phyloP scores from a whole-genome alignment of 768 basidiomycete species.

The Gyrodon lividus region DNA sequence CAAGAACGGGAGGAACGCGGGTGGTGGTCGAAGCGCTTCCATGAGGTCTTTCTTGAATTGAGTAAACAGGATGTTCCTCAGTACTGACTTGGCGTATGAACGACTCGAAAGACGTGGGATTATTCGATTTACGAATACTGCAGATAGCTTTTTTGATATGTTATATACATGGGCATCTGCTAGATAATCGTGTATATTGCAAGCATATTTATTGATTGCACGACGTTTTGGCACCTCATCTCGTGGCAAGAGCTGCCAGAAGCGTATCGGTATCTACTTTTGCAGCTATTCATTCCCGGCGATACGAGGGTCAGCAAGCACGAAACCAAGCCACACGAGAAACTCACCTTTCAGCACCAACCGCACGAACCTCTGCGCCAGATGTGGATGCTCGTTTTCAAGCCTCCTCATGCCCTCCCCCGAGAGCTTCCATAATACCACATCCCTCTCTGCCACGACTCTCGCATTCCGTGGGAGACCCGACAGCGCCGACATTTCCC shows the following conservation, averaged over 20 bases:
- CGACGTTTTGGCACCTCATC: conserved; percentile 11
- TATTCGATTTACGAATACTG: background rate
- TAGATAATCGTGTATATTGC: conserved; percentile 4
- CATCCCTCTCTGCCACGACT: conserved; percentile 75
- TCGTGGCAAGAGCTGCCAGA: conserved; percentile 52
- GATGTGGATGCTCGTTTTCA: conserved; percentile 63
- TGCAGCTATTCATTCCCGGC: conserved; percentile 43
- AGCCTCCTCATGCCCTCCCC: conserved; percentile 54
- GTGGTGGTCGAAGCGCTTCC: conserved; percentile 73
- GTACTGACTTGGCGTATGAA: background rate
- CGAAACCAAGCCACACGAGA: background rate
- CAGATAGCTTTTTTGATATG: too few relatives aligned
- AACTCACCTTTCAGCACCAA: conserved; percentile 71
- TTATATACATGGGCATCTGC: conserved; percentile 2
- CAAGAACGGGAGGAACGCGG: conserved; percentile 67
- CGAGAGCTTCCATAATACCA: conserved; percentile 80
- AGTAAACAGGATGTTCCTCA: conserved; percentile 29
- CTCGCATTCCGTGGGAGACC: conserved; percentile 81
- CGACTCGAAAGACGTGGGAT: background rate
- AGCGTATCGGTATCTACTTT: conserved; percentile 65
- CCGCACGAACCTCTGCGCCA: conserved; percentile 64
- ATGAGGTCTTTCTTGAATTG: conserved; percentile 58
- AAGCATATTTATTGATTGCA: too few relatives aligned
- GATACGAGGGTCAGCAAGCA: background rate
- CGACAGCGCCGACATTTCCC: conserved; percentile 85